Evolutionary conservation across 441 rosid species (phyloP).

Genomic region (Rhodomyrtus psidioides): DNA sequence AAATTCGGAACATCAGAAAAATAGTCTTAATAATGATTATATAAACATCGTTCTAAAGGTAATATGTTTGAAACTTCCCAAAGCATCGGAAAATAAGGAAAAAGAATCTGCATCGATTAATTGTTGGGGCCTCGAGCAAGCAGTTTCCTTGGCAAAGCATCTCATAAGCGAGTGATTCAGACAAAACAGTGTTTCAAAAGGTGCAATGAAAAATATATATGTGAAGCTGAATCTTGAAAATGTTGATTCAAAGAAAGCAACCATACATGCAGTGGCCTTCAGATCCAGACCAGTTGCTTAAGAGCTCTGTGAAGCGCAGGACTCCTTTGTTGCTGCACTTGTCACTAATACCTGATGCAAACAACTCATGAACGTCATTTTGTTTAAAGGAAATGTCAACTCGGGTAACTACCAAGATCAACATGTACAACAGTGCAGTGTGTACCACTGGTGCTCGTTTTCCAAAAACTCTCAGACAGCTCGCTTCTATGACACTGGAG

Average conservation of each 20-base stretch:
- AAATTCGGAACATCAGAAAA: background rate
- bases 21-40: background rate
- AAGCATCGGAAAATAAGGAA: background rate
- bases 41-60: background rate
- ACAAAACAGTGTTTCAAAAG: background rate
- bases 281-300: slow-evolving; percentile 62
- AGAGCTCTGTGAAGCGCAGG: slow-evolving; percentile 41
- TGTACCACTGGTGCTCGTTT: background rate
- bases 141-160: background rate
- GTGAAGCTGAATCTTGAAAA: background rate
- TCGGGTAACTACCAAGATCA: background rate
- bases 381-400: background rate
- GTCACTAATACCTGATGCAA: slow-evolving; percentile 59
- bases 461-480: background rate
- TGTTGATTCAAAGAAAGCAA: background rate
- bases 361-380: background rate
- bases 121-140: background rate
- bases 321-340: slow-evolving; percentile 53
- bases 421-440: background rate
- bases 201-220: background rate
- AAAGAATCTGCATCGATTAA: background rate
- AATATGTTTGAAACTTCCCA: background rate
- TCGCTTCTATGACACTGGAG: background rate
- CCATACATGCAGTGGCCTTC: slow-evolving; percentile 79
- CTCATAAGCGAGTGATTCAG: background rate